Evolutionary conservation across 1,284 basidiomycete species (phyloP).

Genomic region (Farysia itapuensis): DNA sequence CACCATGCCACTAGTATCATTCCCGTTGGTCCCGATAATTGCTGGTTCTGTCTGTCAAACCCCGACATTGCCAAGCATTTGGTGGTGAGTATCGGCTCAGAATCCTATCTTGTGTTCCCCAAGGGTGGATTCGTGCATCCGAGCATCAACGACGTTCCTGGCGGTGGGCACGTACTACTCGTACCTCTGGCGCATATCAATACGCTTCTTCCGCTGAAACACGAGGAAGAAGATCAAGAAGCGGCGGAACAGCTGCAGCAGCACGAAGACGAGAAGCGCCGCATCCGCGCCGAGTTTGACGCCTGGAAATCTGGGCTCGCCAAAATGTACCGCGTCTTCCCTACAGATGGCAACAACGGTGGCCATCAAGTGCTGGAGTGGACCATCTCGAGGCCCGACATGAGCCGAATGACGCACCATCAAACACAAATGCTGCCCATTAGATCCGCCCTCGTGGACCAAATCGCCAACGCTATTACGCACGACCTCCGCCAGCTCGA

Average conservation of each 20-base stretch:
- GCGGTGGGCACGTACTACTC: conserved; percentile 50
- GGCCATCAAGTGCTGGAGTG: too few species aligned
- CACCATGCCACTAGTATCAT: too few species aligned
- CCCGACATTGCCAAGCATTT: conserved; percentile 48
- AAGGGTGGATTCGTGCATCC: conserved; percentile 46
- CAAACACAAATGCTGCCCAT: conserved; percentile 51
- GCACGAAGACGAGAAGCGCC: too few species aligned
- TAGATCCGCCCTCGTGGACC: background rate
- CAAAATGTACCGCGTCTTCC: too few species aligned
- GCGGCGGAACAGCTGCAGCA: background rate
- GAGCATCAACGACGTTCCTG: conserved; percentile 26
- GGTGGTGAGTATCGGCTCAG: conserved; percentile 43
- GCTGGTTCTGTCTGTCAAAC: conserved; percentile 59
- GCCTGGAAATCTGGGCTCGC: too few species aligned
- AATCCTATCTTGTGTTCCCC: conserved; percentile 51
- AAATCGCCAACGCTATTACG: too few species aligned
- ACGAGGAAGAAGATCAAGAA: background rate
- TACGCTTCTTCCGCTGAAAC: background rate
- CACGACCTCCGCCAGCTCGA: too few species aligned
- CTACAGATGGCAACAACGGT: too few species aligned
- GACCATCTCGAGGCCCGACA: conserved; percentile 1
- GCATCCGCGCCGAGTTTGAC: too few species aligned
- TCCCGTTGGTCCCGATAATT: conserved; percentile 51
- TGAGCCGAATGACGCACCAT: conserved; percentile 43
- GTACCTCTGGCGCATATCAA: conserved; percentile 28